Base-by-base conservation (phyloP, 1,284 basidiomycete species). In the Cutaneotrichosporon curvatum region DNA sequence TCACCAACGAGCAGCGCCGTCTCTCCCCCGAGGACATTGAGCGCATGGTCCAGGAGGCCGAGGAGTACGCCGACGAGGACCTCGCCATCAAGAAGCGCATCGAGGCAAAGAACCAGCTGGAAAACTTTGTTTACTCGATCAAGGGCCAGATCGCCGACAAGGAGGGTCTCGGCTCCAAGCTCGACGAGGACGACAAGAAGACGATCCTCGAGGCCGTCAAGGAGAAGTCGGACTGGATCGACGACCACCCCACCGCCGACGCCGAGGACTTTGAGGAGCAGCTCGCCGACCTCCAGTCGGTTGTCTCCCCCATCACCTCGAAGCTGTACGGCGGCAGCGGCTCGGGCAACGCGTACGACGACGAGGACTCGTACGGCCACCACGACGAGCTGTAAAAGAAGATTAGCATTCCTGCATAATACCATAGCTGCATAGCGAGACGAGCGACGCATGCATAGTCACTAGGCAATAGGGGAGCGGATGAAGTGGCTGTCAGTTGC, bases 241-340 rank as follows among this genome's bases (percentile, higher is more conserved):
- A 92, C 43, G 81, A 83, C 62, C 80, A 88, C 67, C 84, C 78
- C 43, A 74, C 73, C 18, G 90, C 90, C 33, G 79, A 80, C 41
- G 82, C 83, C 46, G 90, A 94, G 71, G 88, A 94, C 56, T 76
- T 91, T 37, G 89, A 95, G 72, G 90, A 92, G 79, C 90, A 91
- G 78, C 75, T 91, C 61, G 71, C 75, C 54, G 83, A 85, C 72
- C 77, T 87, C 37, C 84, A 87, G 71, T 74, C 78, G 41, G 74
- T 81, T 25, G 81, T 87, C 47, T 77, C 57, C 18, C 84, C 84
- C 40, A 85, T 87, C 70, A 84, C 84, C 35, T 80, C 80, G 65
- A 89, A 89, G 73, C 74, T 90, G 42, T 91, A 91, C 73, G 73
- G 75, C 38, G 76, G 70, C 36, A n/a, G 76, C 68, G 62, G 57